A percentile compares a stretch with the other conserved stretches of the same genome.
Evolutionary conservation across 2,329 filamentous ascomycete genomes (phyloP).

Genomic region (Davidsoniella eucalypti): DNA sequence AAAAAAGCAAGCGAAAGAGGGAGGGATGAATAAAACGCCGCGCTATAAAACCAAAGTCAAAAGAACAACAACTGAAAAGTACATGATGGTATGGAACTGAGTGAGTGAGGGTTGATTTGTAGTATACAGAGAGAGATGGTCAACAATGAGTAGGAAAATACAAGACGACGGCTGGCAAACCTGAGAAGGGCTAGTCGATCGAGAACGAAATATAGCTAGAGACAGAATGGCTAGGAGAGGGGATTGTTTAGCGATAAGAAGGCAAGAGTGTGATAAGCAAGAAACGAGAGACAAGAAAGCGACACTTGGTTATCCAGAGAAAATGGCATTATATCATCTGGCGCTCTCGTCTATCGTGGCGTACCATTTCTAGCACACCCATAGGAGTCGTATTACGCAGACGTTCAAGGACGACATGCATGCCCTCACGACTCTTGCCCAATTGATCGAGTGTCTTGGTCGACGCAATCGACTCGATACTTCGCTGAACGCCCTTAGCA

Average conservation of each 20-base stretch:
- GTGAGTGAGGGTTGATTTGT: not conserved
- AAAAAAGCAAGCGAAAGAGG: not conserved
- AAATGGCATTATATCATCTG: not conserved
- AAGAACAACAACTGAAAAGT: not conserved
- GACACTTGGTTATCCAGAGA: not conserved
- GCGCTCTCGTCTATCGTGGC: slow-evolving; percentile 23
- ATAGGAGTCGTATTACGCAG: slow-evolving; percentile 42
- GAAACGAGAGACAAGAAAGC: not conserved
- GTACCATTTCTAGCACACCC: slow-evolving; percentile 39
- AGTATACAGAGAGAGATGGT: slow-evolving; percentile 1
- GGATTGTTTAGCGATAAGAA: not conserved
- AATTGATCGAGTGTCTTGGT: slow-evolving; percentile 63
- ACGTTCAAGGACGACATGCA: slow-evolving; percentile 65
- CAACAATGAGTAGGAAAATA: slow-evolving; percentile 2
- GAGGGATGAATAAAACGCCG: not conserved
- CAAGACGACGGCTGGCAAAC: not conserved
- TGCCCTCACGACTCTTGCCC: slow-evolving; percentile 66
- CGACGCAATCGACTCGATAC: slow-evolving; percentile 63
- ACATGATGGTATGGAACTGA: too few relatives aligned
- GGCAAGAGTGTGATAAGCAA: not conserved
- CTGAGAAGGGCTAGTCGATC: not conserved
- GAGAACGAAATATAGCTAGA: slow-evolving; percentile 2
- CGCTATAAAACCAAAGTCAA: slow-evolving; percentile 3
- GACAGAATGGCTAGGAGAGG: not conserved
- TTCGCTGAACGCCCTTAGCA: slow-evolving; percentile 55